Conservation (phyloP, 2,329 filamentous ascomycete genomes). For the Chaetoscypha palmicola region DNA sequence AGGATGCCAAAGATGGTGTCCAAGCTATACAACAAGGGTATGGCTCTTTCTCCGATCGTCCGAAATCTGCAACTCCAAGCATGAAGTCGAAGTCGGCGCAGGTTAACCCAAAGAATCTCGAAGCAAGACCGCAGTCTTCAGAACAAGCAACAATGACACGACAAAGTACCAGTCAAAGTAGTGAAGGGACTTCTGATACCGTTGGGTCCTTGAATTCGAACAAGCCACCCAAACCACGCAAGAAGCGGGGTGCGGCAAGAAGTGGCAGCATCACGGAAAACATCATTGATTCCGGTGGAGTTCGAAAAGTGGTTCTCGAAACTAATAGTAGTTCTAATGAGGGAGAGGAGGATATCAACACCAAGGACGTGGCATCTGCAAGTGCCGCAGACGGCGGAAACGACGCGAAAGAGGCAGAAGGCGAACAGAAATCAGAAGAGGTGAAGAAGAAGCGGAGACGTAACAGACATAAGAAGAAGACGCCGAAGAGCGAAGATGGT, state of each 20-base stretch:
- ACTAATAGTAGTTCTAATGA: slow-evolving; percentile 43
- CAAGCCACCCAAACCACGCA: slow-evolving; percentile 19
- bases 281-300: slow-evolving; percentile 64
- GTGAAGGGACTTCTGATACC: slow-evolving; percentile 28
- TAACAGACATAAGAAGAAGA: slow-evolving; percentile 24
- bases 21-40: slow-evolving; percentile 52
- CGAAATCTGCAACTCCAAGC: slow-evolving; percentile 2
- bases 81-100: slow-evolving; percentile 2
- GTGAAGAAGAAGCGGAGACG: slow-evolving; percentile 26
- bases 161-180: slow-evolving; percentile 20
- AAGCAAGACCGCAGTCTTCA: slow-evolving; percentile 4
- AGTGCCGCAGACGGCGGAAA: not conserved
- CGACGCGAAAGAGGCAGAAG: slow-evolving; percentile 2
- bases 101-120: not conserved
- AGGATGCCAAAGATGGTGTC: slow-evolving; percentile 57
- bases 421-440: slow-evolving; percentile 14
- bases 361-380: not conserved
- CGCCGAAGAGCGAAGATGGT: slow-evolving; percentile 14
- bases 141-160: slow-evolving; percentile 5
- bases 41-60: slow-evolving; percentile 35
- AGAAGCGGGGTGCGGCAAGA: slow-evolving; percentile 46
- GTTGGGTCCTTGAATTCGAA: slow-evolving; percentile 26
- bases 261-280: slow-evolving; percentile 77
- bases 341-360: slow-evolving; percentile 9
- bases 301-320: slow-evolving; percentile 70